phyloP scores from a whole-genome alignment of 1,284 basidiomycete species.

The Cryptococcus wingfieldii region DNA sequence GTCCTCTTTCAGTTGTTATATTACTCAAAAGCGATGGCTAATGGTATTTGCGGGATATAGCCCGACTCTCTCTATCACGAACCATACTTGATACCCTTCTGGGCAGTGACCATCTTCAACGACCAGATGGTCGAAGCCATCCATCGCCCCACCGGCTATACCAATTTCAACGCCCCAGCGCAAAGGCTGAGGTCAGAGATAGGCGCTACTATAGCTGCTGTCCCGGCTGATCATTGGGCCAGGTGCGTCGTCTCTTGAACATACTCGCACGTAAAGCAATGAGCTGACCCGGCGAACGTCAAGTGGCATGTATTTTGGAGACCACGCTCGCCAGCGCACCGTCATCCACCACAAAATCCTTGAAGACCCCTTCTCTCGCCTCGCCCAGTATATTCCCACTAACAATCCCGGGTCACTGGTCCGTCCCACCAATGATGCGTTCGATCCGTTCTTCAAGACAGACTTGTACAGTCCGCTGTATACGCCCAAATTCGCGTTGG shows the following conservation, averaged over 20 bases:
- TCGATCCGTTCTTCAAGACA: no score
- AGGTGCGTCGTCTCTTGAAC: conserved; percentile 14
- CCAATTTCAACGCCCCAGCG: neutral
- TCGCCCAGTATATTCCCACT: no score
- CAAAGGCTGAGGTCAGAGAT: conserved; percentile 8
- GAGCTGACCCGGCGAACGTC: neutral
- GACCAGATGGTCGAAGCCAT: conserved; percentile 3
- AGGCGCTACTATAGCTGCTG: conserved; percentile 16
- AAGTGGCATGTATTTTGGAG: conserved; percentile 1
- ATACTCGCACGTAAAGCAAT: neutral
- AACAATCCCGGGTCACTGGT: no score
- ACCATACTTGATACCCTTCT: conserved; percentile 21
- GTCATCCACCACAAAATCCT: neutral
- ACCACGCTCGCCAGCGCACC: neutral
- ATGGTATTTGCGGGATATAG: neutral
- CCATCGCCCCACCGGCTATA: neutral
- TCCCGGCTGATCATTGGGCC: conserved; percentile 19
- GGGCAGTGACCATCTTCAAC: conserved; percentile 7
- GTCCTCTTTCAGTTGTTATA: neutral
- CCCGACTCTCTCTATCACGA: neutral
- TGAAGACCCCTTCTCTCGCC: no score
- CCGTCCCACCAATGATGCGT: no score
- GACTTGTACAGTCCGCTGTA: conserved; percentile 1
- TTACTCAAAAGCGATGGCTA: no score
- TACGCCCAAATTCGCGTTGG: conserved; percentile 6